Conservation (phyloP, 1,284 basidiomycete genomes). For the Melampsora americana region DNA sequence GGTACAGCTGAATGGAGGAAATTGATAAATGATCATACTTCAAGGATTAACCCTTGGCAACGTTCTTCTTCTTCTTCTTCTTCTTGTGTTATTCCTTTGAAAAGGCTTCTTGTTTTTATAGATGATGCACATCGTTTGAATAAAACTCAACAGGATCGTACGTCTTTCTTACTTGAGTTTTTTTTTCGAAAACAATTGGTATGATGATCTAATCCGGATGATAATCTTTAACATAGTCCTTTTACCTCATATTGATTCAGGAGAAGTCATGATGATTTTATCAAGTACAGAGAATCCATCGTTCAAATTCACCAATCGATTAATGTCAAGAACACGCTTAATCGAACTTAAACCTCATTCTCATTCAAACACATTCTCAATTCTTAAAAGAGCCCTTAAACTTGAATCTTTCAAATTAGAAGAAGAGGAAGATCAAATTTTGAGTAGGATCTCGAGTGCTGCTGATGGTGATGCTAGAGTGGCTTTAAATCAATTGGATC, state of each 20-base stretch:
- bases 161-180: slow-evolving; percentile 1
- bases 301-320: slow-evolving; percentile 68
- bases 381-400: slow-evolving; percentile 24
- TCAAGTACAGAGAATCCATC: slow-evolving; percentile 91
- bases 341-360: slow-evolving; percentile 48
- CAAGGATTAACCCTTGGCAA: neutral
- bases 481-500: slow-evolving; percentile 64
- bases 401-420: slow-evolving; percentile 40
- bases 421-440: slow-evolving; percentile 55
- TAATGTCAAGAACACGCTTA: slow-evolving; percentile 73
- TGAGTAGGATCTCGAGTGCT: slow-evolving; percentile 61
- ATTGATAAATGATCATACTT: slow-evolving; percentile 65
- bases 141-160: slow-evolving; percentile 69
- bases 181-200: slow-evolving; percentile 64
- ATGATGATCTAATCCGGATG: neutral
- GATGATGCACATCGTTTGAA: slow-evolving; percentile 88
- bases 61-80: slow-evolving; percentile 66
- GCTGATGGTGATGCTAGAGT: slow-evolving; percentile 69
- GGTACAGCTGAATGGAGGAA: slow-evolving; percentile 74
- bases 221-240: slow-evolving; percentile 31
- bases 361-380: slow-evolving; percentile 46
- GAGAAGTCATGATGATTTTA: slow-evolving; percentile 63
- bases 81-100: slow-evolving; percentile 62
- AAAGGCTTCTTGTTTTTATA: slow-evolving; percentile 67
- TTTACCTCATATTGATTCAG: slow-evolving; percentile 47